phyloP scores from a whole-genome alignment of 192 early-diverging fungal species.

The Mortierella alpina region DNA sequence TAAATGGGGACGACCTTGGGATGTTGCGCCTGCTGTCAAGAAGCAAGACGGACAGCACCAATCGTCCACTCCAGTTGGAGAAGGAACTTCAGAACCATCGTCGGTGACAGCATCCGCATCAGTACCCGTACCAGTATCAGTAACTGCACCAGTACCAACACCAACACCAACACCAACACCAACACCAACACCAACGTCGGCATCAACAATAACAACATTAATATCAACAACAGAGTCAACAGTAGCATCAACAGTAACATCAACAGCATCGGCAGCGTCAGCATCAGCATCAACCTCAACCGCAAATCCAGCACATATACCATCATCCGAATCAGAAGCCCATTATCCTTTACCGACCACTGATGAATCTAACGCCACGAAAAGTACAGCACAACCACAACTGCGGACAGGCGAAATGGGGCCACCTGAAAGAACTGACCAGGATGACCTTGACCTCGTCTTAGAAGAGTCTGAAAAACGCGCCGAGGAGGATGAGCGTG shows the following conservation, averaged over 20 bases:
- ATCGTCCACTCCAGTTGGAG: too few relatives aligned
- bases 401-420: background rate
- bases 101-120: too few relatives aligned
- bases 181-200: too few relatives aligned
- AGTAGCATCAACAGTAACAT: background rate
- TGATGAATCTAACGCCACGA: background rate
- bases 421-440: background rate
- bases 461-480: constrained; percentile 6
- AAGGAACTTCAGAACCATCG: too few relatives aligned
- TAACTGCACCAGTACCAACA: too few relatives aligned
- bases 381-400: background rate
- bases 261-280: background rate
- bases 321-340: too few relatives aligned
- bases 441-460: constrained; percentile 1
- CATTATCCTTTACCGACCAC: background rate
- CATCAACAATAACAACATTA: too few relatives aligned
- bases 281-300: background rate
- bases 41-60: too few relatives aligned
- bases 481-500: background rate
- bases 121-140: too few relatives aligned
- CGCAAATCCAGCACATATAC: background rate
- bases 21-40: too few relatives aligned
- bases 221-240: background rate
- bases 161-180: too few relatives aligned
- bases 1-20: too few relatives aligned